Conservation (phyloP, 805 yeast species). For the Nakazawaea holstii region DNA sequence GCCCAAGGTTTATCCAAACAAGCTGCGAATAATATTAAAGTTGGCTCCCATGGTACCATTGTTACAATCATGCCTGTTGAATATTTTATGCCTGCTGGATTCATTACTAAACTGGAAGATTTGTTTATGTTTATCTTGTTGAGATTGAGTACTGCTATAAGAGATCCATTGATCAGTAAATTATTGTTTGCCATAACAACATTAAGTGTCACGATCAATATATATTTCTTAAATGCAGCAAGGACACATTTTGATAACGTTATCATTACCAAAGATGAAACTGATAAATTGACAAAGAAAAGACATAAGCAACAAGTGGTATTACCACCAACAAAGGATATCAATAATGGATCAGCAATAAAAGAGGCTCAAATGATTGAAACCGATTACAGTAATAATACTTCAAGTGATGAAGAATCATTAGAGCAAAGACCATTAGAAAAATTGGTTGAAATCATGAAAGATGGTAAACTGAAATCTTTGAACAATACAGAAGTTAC, state of each 20-base stretch:
- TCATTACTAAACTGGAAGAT: conserved; percentile 59
- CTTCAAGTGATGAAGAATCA: conserved; percentile 12
- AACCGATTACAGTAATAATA: conserved; percentile 24
- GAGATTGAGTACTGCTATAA: conserved; percentile 59
- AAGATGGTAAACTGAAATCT: conserved; percentile 64
- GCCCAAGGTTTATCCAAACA: conserved; percentile 31
- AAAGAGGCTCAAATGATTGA: conserved; percentile 30
- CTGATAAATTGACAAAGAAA: neutral
- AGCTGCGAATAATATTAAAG: conserved; percentile 36
- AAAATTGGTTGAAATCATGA: conserved; percentile 55
- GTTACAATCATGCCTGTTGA: conserved; percentile 55
- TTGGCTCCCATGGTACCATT: conserved; percentile 39
- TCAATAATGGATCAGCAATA: conserved; percentile 11
- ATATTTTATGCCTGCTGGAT: conserved; percentile 52
- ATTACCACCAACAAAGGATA: conserved; percentile 2
- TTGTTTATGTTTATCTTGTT: conserved; percentile 44
- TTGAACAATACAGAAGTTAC: conserved; percentile 72
- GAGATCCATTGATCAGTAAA: conserved; percentile 78
- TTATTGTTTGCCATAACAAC: conserved; percentile 67
- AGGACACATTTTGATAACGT: conserved; percentile 44
- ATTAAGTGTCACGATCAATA: conserved; percentile 73
- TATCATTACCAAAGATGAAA: conserved; percentile 4
- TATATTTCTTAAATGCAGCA: conserved; percentile 84
- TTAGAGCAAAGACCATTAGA: conserved; percentile 48
- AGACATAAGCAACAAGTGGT: neutral